These are phyloP conservation scores for Mollisiaceae sp. DNA, from an alignment of 2,329 filamentous ascomycete species.

Conservation along the genomic window DNA sequence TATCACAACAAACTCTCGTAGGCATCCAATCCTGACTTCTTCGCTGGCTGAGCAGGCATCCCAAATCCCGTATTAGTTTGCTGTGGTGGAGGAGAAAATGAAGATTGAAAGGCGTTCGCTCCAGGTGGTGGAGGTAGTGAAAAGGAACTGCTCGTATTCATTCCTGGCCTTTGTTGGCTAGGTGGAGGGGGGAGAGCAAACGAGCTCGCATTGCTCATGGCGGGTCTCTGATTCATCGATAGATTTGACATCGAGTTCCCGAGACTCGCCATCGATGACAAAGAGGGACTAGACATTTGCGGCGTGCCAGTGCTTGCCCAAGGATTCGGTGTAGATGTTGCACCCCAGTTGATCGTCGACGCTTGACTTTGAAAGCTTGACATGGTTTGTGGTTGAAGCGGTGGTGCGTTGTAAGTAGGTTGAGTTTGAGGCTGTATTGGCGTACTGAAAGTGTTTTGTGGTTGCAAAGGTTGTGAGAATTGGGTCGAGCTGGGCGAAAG, in stretches of 20 bases:
- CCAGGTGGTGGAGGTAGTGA: conserved; percentile 40
- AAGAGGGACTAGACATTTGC: conserved; percentile 38
- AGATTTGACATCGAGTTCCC: conserved; percentile 54
- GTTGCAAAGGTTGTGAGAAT: conserved; percentile 60
- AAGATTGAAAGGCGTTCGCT: conserved; percentile 21
- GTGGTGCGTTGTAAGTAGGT: conserved; percentile 24
- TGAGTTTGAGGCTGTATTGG: conserved; percentile 28
- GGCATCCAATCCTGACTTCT: conserved; percentile 55
- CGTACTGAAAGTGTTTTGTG: conserved; percentile 50
- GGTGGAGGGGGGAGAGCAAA: conserved; percentile 60
- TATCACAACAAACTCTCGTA: conserved; percentile 59
- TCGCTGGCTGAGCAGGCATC: conserved; percentile 40
- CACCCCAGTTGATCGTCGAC: conserved; percentile 56
- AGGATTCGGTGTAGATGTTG: conserved; percentile 52
- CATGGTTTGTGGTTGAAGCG: conserved; percentile 31
- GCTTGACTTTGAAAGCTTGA: conserved; percentile 30
- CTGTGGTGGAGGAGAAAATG: conserved; percentile 5
- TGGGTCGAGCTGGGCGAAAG: conserved; percentile 65
- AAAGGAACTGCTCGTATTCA: conserved; percentile 45
- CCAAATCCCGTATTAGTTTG: conserved; percentile 34
- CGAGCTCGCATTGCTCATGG: conserved; percentile 48
- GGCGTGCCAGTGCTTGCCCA: conserved; percentile 51
- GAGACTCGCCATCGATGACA: conserved; percentile 46
- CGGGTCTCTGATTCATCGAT: conserved; percentile 53
- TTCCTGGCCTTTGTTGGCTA: conserved; percentile 21